phyloP scores from a whole-genome alignment of 495 filamentous ascomycete species.

The Penicillium maclennaniae region DNA sequence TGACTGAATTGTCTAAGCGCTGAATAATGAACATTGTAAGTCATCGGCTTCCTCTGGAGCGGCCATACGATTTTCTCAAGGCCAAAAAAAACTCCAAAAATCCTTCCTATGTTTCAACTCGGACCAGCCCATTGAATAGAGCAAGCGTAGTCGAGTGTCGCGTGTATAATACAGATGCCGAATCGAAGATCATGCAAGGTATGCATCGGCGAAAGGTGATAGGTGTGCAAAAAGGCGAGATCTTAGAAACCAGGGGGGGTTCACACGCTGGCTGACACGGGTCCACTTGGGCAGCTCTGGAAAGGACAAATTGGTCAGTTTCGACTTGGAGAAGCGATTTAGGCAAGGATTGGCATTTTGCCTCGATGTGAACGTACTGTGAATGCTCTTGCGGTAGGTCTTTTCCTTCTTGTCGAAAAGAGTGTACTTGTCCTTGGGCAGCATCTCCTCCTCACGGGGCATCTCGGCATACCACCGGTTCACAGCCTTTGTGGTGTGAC shows the following conservation, averaged over 20 bases:
- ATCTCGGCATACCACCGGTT: conserved; percentile 91
- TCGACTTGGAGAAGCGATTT: not conserved
- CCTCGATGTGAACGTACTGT: conserved; percentile 66
- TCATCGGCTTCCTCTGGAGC: conserved; percentile 13
- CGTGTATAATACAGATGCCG: conserved; percentile 36
- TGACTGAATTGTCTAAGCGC: conserved; percentile 25
- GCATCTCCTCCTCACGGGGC: conserved; percentile 94
- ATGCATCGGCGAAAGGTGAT: conserved; percentile 10
- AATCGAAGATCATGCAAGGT: conserved; percentile 1
- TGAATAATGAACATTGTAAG: conserved; percentile 30
- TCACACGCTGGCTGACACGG: conserved; percentile 84
- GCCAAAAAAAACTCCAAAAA: conserved; percentile 41
- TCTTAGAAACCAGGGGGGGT: conserved; percentile 85
- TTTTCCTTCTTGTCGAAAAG: conserved; percentile 96
- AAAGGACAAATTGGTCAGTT: conserved; percentile 3
- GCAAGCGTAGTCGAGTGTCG: conserved; percentile 2
- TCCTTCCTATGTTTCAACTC: conserved; percentile 26
- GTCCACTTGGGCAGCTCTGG: conserved; percentile 94
- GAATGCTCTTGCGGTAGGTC: conserved; percentile 91
- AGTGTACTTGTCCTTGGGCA: conserved; percentile 95
- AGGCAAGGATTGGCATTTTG: not conserved
- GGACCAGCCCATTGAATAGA: not conserved
- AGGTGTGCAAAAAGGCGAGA: conserved; percentile 2
- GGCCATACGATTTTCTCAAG: conserved; percentile 25
- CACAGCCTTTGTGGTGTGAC: conserved; percentile 64